Percentiles rank a stretch among this genome's conserved stretches.
phyloP scores from a whole-genome alignment of 345 rosid genomes.

The Lumnitzera racemosa region DNA sequence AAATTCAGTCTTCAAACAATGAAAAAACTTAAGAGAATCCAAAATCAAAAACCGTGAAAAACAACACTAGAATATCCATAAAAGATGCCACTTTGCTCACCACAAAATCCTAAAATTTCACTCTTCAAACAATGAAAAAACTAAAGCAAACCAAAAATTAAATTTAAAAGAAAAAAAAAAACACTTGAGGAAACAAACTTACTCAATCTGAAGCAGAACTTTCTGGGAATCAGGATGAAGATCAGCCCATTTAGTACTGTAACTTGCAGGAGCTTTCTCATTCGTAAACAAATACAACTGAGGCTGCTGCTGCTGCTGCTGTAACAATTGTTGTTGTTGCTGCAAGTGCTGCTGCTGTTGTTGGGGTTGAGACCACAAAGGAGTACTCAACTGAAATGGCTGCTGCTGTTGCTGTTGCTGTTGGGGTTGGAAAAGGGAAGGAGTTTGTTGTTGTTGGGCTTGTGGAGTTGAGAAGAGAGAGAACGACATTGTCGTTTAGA shows the following conservation, averaged over 20 bases:
- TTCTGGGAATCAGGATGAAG: constrained; percentile 94
- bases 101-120: too few relatives aligned
- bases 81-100: too few relatives aligned
- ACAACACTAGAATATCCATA: too few relatives aligned
- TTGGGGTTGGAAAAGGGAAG: constrained; percentile 18
- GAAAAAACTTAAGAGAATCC: too few relatives aligned
- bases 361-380: constrained; percentile 6
- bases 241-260: constrained; percentile 91
- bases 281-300: constrained; percentile 71
- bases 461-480: constrained; percentile 61
- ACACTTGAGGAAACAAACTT: constrained; percentile 9
- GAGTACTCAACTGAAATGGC: constrained; percentile 4
- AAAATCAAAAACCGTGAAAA: too few relatives aligned
- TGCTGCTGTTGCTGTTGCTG: constrained; percentile 23
- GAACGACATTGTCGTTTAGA: constrained; percentile 46
- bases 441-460: constrained; percentile 23
- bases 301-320: constrained; percentile 42
- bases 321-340: constrained; percentile 28
- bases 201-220: constrained; percentile 78
- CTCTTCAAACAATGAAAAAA: not conserved
- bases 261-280: constrained; percentile 85
- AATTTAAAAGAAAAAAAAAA: not conserved
- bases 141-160: not conserved
- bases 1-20: too few relatives aligned
- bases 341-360: constrained; percentile 31